Evolutionary conservation across 441 rosid species (phyloP), one percentile per base, ranked within the genome.

Genomic region (Breynia disticha): DNA sequence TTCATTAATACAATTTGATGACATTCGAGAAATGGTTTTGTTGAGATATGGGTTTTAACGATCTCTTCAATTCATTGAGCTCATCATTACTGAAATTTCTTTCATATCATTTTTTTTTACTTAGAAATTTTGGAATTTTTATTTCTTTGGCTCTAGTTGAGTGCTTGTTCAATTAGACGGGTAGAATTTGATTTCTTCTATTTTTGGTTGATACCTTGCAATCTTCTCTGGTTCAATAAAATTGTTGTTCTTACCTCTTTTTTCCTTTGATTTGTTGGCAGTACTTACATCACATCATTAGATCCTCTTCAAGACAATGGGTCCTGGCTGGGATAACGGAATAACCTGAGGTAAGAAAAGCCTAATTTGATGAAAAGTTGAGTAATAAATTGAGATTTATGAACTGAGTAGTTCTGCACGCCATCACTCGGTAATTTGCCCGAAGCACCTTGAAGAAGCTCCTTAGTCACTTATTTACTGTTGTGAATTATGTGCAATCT

Each of bases 201-300:
- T 24, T 39, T 14, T 2, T 1, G 43, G 12, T 39, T 39, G 15
- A 39, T 14, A 1, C 11, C 15, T 14, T 39, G 43, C 43, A 10
- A 39, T 2, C 19, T 49, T 48, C 9, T 7, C 16, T 62, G 55
- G 43, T 19, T 16, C 13, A n/a, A 18, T 39, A 19, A 17, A 39
- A 42, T 54, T 17, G 39, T 19, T 10, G 20, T 59, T 19, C 66
- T 64, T 22, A 57, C 62, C 16, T 46, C 13, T 42, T 48, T 37
- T 59, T n/a, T n/a, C 19, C 21, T 2, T 58, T 44, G 58, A 11
- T 48, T 63, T 55, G 52, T 58, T 67, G 55, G 72, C 95, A 88
- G 96, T 85, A 79, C 87, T 88, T 64, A 78, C 87, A 38, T 81
- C 86, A 39, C 80, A 70, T 66, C 80, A 81, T 60, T 86, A 83